These are phyloP conservation scores for Mesembryanthemum crystallinum DNA, from an alignment of 148 eudicot genomes.

Conservation along the genomic window DNA sequence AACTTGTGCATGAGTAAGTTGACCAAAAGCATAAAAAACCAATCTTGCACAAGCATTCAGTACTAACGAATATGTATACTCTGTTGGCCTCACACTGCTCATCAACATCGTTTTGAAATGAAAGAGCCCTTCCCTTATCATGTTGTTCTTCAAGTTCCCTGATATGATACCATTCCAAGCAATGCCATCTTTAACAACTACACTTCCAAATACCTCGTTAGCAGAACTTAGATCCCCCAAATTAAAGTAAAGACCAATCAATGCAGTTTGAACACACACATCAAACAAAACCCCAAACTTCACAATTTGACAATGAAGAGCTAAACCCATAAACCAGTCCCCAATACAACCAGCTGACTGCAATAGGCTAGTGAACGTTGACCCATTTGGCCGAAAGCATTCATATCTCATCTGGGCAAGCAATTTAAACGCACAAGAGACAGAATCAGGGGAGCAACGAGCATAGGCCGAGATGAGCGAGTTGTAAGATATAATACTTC, in stretches of 20 bases:
- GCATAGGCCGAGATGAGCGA: conserved; percentile 65
- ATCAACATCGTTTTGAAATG: conserved; percentile 50
- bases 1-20: conserved; percentile 52
- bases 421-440: conserved; percentile 31
- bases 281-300: conserved; percentile 54
- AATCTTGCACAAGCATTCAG: conserved; percentile 62
- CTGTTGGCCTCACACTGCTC: conserved; percentile 45
- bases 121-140: conserved; percentile 38
- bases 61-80: conserved; percentile 69
- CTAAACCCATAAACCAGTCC: conserved; percentile 41
- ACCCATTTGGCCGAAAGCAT: conserved; percentile 51
- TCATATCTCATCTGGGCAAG: conserved; percentile 44
- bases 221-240: conserved; percentile 56
- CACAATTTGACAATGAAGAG: conserved; percentile 46
- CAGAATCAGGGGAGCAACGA: conserved; percentile 35
- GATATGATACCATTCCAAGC: conserved; percentile 73
- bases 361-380: conserved; percentile 59
- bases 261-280: conserved; percentile 52
- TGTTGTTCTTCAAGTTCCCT: conserved; percentile 58
- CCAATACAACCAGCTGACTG: conserved; percentile 47
- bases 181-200: conserved; percentile 43
- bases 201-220: conserved; percentile 38
- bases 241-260: conserved; percentile 60
- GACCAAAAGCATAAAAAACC: conserved; percentile 44
- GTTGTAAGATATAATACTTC: conserved; percentile 68